Percentiles rank a stretch among this genome's conserved stretches.
Evolutionary conservation across 106 monocot genomes (phyloP).

Genomic region (Apostasia shenzhenica): DNA sequence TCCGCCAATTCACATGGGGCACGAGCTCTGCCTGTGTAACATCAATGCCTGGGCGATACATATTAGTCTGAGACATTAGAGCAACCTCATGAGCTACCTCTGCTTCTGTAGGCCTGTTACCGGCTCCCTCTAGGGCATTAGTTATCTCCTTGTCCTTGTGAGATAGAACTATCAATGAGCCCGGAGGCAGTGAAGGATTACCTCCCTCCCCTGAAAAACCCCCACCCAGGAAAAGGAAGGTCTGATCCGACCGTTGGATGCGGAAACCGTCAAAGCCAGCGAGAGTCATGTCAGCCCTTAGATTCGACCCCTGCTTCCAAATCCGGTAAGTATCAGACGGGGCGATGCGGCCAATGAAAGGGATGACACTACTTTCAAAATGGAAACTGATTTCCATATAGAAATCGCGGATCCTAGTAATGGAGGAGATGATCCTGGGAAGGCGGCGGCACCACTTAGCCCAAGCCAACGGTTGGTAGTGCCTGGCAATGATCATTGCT

Average conservation of each 20-base stretch:
- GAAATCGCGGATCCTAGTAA: conserved; percentile 74
- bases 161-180: conserved; percentile 70
- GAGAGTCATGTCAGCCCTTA: conserved; percentile 94
- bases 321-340: conserved; percentile 93
- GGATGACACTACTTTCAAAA: conserved; percentile 97
- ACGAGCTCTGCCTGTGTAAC: conserved; percentile 89
- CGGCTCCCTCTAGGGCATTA: conserved; percentile 93
- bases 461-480: conserved; percentile 97
- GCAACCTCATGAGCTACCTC: conserved; percentile 96
- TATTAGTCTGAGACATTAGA: conserved; percentile 91
- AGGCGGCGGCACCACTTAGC: conserved; percentile 98
- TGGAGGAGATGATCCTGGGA: conserved; percentile 72
- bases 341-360: conserved; percentile 82
- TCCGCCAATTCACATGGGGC: conserved; percentile 87
- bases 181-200: conserved; percentile 36
- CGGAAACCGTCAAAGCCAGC: conserved; percentile 92
- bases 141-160: conserved; percentile 98
- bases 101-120: conserved; percentile 67
- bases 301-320: conserved; percentile 83
- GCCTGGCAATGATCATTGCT: conserved; percentile 78
- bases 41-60: conserved; percentile 94
- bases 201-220: conserved; percentile 29
- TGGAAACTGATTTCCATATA: conserved; percentile 99
- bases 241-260: conserved; percentile 90
- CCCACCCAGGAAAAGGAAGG: conserved; percentile 85